phyloP scores from a whole-genome alignment of 1,284 basidiomycete genomes.

The Wolfiporia cocos region DNA sequence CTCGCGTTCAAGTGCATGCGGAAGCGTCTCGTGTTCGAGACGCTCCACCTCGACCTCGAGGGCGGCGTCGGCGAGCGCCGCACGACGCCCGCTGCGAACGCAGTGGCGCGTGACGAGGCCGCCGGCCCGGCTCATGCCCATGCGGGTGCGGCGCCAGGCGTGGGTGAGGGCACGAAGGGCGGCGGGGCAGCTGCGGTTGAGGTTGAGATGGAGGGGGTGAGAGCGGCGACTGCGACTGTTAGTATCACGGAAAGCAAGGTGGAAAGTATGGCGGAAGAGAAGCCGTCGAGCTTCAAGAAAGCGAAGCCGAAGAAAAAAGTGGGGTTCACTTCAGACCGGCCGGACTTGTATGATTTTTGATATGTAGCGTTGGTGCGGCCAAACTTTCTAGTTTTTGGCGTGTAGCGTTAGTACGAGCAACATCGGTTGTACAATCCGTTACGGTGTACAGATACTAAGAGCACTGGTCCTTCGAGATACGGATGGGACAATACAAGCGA shows the following conservation, averaged over 20 bases:
- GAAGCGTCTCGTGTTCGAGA: conserved; percentile 86
- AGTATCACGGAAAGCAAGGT: conserved; percentile 7
- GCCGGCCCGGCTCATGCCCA: conserved; percentile 11
- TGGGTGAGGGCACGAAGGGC: conserved; percentile 1
- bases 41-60: conserved; percentile 88
- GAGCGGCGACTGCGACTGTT: conserved; percentile 7
- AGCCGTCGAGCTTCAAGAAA: conserved; percentile 25
- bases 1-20: conserved; percentile 92
- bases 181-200: conserved; percentile 19
- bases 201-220: conserved; percentile 21
- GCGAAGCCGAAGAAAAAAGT: conserved; percentile 63
- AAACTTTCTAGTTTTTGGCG: too few relatives aligned
- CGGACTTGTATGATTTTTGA: conserved; percentile 59
- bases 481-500: too few relatives aligned
- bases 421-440: too few relatives aligned
- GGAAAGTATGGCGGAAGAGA: conserved; percentile 10
- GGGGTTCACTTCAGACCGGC: conserved; percentile 60
- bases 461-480: too few relatives aligned
- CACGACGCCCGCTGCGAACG: conserved; percentile 47
- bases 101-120: conserved; percentile 19
- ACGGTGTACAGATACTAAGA: too few relatives aligned
- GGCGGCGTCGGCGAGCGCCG: conserved; percentile 86
- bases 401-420: too few relatives aligned
- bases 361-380: too few relatives aligned
- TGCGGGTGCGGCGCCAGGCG: not conserved